Evolutionary conservation across 805 yeast genomes (phyloP).

Genomic region (Candida glaebosa): DNA sequence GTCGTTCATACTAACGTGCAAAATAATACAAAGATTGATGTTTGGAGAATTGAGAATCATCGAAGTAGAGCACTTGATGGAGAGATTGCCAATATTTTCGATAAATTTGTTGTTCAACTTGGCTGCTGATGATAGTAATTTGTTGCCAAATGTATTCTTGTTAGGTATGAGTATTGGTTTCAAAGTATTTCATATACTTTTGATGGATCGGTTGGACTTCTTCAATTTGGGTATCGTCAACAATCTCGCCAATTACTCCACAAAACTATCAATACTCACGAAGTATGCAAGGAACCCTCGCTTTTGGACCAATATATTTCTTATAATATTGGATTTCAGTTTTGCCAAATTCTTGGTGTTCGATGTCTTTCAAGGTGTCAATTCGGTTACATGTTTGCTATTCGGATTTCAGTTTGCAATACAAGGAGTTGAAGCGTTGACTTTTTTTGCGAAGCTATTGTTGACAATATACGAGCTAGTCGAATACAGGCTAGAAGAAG

Average conservation of each 20-base stretch:
- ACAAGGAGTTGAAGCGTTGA: constrained; percentile 51
- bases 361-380: constrained; percentile 48
- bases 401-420: constrained; percentile 78
- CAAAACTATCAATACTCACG: constrained; percentile 24
- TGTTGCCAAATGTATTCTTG: constrained; percentile 47
- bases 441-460: constrained; percentile 42
- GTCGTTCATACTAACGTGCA: constrained; percentile 22
- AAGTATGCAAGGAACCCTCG: constrained; percentile 32
- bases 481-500: constrained; percentile 22
- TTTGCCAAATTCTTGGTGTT: constrained; percentile 56
- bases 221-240: constrained; percentile 27
- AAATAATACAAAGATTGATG: constrained; percentile 46
- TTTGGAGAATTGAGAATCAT: constrained; percentile 75
- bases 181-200: constrained; percentile 76
- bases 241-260: constrained; percentile 14
- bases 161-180: constrained; percentile 30
- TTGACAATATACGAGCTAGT: constrained; percentile 56
- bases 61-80: constrained; percentile 65
- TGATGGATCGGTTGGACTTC: constrained; percentile 50
- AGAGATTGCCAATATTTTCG: constrained; percentile 30
- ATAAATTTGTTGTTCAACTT: constrained; percentile 56
- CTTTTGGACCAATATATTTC: constrained; percentile 40
- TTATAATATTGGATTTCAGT: constrained; percentile 48
- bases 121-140: constrained; percentile 61
- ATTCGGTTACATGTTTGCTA: constrained; percentile 54